phyloP scores from a whole-genome alignment of 805 yeast species.

The Candida sakaeoensis region DNA sequence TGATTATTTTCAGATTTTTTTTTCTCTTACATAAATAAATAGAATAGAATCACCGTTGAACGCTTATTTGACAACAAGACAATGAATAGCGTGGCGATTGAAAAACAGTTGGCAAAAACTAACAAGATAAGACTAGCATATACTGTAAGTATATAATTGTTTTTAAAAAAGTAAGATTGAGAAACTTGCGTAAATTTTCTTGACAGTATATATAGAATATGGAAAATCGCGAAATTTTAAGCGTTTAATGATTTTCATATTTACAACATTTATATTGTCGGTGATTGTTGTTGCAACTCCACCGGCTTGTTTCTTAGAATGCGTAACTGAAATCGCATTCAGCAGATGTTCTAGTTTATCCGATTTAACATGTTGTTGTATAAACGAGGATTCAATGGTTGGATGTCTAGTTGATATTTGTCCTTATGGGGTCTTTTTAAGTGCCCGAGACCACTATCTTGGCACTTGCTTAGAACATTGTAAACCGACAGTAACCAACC shows the following conservation, averaged over 20 bases:
- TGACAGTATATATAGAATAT: no score
- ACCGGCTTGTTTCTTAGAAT: conserved; percentile 48
- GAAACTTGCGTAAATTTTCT: no score
- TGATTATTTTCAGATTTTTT: conserved; percentile 3
- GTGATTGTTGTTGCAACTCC: conserved; percentile 35
- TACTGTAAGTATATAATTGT: no score
- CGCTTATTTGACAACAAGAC: no score
- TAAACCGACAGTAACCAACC: conserved; percentile 10
- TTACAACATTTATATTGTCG: background rate
- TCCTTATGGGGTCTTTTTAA: conserved; percentile 38
- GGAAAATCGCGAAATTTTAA: background rate
- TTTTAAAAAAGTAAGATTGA: no score
- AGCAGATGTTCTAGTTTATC: conserved; percentile 25
- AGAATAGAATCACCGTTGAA: background rate
- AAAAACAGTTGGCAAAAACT: background rate
- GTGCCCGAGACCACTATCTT: conserved; percentile 46
- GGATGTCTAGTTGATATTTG: conserved; percentile 47
- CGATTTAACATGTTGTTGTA: conserved; percentile 41
- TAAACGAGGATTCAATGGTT: conserved; percentile 31
- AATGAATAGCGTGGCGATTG: background rate
- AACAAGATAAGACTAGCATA: no score
- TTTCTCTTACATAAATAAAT: background rate
- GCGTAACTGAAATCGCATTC: conserved; percentile 36
- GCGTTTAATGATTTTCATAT: conserved; percentile 4
- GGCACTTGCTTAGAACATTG: conserved; percentile 46